Percentiles rank a stretch among this genome's conserved stretches.
Conservation (phyloP, 768 basidiomycete genomes). For the Gymnopilus dilepis region DNA sequence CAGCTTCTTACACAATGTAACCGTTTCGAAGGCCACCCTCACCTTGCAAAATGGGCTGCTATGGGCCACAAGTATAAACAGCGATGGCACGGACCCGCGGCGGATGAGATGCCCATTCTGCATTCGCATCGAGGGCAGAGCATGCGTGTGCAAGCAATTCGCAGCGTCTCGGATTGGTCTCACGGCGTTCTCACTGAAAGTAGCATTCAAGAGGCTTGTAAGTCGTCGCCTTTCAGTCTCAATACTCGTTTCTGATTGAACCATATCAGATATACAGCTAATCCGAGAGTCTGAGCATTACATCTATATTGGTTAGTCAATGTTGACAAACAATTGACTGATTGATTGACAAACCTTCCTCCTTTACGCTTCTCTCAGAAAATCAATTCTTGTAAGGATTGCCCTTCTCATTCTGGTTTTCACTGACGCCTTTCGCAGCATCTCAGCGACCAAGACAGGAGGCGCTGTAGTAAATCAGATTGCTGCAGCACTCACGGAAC, state of each 20-base stretch:
- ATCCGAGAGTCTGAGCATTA: conserved; percentile 87
- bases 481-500: conserved; percentile 79
- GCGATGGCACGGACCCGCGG: conserved; percentile 55
- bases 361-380: conserved; percentile 39
- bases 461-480: conserved; percentile 83
- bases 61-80: conserved; percentile 68
- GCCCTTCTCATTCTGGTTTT: neutral
- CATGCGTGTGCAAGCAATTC: conserved; percentile 79
- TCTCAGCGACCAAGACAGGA: conserved; percentile 70
- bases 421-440: conserved; percentile 48
- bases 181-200: conserved; percentile 89
- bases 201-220: conserved; percentile 94
- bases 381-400: conserved; percentile 86
- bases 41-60: conserved; percentile 62
- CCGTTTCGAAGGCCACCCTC: conserved; percentile 58
- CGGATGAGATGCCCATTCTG: neutral
- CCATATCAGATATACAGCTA: conserved; percentile 63
- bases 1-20: neutral
- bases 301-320: conserved; percentile 84
- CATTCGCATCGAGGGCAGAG: conserved; percentile 50
- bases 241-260: neutral
- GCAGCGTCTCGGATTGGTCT: conserved; percentile 93
- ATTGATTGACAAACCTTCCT: conserved; percentile 22
- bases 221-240: conserved; percentile 30
- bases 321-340: neutral